Percentiles rank a stretch among this genome's conserved stretches.
Conservation (phyloP, 495 filamentous ascomycete genomes). For the Penicillium turbatum region DNA sequence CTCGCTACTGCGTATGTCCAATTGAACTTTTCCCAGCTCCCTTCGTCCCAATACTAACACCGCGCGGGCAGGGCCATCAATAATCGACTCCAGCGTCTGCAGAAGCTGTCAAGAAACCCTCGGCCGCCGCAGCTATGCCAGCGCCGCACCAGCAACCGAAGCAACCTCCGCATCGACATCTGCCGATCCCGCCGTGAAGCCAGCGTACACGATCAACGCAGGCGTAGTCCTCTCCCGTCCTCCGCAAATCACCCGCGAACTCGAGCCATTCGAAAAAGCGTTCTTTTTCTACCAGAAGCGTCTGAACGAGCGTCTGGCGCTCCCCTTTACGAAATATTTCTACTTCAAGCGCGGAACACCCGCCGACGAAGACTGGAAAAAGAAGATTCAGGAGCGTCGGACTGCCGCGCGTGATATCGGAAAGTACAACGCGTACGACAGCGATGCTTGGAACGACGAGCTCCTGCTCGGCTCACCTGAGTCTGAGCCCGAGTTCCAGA, state of each 20-base stretch:
- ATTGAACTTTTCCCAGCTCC: neutral
- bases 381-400: slow-evolving; percentile 70
- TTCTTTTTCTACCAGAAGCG: slow-evolving; percentile 96
- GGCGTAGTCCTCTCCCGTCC: slow-evolving; percentile 83
- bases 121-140: slow-evolving; percentile 43
- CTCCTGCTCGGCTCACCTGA: slow-evolving; percentile 66
- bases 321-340: slow-evolving; percentile 88
- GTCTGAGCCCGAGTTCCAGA: slow-evolving; percentile 53
- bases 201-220: slow-evolving; percentile 65
- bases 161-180: slow-evolving; percentile 29
- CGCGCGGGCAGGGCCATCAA: slow-evolving; percentile 34
- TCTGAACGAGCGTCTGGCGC: slow-evolving; percentile 84
- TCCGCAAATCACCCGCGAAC: slow-evolving; percentile 77
- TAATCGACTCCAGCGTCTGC: slow-evolving; percentile 46
- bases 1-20: slow-evolving; percentile 37
- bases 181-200: slow-evolving; percentile 33
- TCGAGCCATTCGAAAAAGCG: slow-evolving; percentile 82
- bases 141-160: slow-evolving; percentile 36
- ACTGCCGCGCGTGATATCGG: slow-evolving; percentile 80
- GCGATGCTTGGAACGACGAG: slow-evolving; percentile 89
- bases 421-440: slow-evolving; percentile 74
- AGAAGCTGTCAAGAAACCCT: slow-evolving; percentile 49
- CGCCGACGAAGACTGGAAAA: slow-evolving; percentile 81
- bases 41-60: slow-evolving; percentile 9
- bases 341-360: slow-evolving; percentile 94